Base-by-base conservation (phyloP, 129 eudicot species). In the Artemisia argyi region DNA sequence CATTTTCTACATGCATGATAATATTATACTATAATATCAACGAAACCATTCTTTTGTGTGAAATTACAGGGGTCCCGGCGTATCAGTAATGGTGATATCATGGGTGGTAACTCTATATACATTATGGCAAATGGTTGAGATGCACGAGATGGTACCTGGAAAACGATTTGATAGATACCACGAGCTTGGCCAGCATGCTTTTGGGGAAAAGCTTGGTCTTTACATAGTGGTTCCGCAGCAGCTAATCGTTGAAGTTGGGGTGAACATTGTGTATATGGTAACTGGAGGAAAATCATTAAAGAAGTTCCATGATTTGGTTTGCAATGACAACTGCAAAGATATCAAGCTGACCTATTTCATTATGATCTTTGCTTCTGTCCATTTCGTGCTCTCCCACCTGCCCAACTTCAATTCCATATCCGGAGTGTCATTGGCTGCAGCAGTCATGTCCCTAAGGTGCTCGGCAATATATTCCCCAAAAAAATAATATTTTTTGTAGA, bases 321-420 rank as follows among this genome's bases (percentile, higher is more conserved):
- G 81, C 56, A 30, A 68, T 6, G 50, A 69, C 52, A 77, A 51
- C 16, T 70, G 81, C 71, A 77, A 71, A 77, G 71, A 60, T 28
- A 61, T 77, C 52, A 70, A 15, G 22, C 71, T 69, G 65, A 51
- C 81, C 30, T 86, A 58, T 51, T 86, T 83, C 81, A 86, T 86
- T 75, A 80, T 86, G 80, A 83, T 86, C 61, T 62, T 77, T 58
- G 76, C 81, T 61, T 77, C 81, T 22, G 76, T 77, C 50, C 76
- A 77, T 17, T 77, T 77, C n/a, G 81, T 77, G 39, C 81, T 77
- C 47, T 77, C 76, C 30, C 72, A 77, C 64, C 81, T 77, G 35
- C 81, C 81, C 60, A 77, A 52, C 44, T 71, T 77, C 39, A 77
- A 77, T 42, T 70, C 77, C 72, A 77, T 77, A 50, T 70, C 81